Evolutionary conservation across 2,329 filamentous ascomycete genomes (phyloP).

Genomic region (Fusarium penzigii): DNA sequence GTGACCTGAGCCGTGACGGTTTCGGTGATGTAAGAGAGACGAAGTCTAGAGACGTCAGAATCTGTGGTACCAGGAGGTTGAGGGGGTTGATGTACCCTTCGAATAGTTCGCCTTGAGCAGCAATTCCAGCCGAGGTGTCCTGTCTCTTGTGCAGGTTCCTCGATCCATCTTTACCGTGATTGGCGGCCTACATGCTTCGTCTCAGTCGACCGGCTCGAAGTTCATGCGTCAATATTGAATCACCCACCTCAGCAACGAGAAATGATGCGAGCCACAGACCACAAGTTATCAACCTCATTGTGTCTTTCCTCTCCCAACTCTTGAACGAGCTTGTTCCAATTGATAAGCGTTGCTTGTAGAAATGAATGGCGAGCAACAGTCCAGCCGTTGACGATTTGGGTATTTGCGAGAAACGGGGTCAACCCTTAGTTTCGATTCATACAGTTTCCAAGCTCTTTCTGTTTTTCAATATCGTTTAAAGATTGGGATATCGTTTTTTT

Average conservation of each 20-base stretch:
- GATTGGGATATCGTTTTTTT: not conserved
- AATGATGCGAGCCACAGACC: slow-evolving; percentile 19
- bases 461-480: not conserved
- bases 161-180: not conserved
- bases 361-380: slow-evolving; percentile 23
- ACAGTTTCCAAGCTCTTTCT: not conserved
- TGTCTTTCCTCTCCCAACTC: not conserved
- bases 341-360: slow-evolving; percentile 5
- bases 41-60: slow-evolving; percentile 18
- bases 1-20: slow-evolving; percentile 23
- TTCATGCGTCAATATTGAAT: not conserved
- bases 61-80: too few species aligned
- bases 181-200: not conserved
- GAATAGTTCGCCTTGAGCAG: slow-evolving; percentile 12
- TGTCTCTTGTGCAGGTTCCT: not conserved
- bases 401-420: slow-evolving; percentile 11
- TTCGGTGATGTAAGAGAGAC: slow-evolving; percentile 27
- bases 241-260: slow-evolving; percentile 21
- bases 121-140: too few species aligned
- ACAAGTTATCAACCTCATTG: slow-evolving; percentile 14
- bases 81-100: slow-evolving; percentile 22
- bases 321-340: slow-evolving; percentile 3
- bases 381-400: slow-evolving; percentile 23
- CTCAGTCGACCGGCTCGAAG: not conserved
- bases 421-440: not conserved